Evolutionary conservation across 345 rosid genomes (phyloP), one percentile per base, ranked within the genome.

Genomic region (Arabidopsis suecica): DNA sequence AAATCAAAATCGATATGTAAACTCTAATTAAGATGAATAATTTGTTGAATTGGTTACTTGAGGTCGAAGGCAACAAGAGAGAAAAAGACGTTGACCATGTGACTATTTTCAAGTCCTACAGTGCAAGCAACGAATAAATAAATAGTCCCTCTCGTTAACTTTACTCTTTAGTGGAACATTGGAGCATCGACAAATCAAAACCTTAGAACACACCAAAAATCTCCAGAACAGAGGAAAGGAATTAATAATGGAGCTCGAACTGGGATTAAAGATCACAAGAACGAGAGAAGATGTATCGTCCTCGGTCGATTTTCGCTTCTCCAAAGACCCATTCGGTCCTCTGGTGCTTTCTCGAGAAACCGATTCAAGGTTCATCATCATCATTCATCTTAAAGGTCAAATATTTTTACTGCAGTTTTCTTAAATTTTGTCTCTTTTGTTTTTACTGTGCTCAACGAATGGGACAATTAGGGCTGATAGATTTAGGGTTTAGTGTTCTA

Each of bases 331-430:
- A 2, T 76, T 75, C 36, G 87, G 87, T 71, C 88, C 88, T 38
- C 42, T 89, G 61, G 88, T 91, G 77, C 71, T 85, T 61, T 88
- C 91, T 53, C 77, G 66, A 74, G 98, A 94, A 84, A 94, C 93
- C 2, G 87, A 89, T 12, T 75, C 83, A 40, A 75, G 73, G 82
- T 91, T 89, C 88, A 71, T 81, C 76, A 87, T 94, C 77, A 76
- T 85, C 69, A 86, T 83, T 28, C 83, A 91, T 81, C 92, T 95
- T 69, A 83, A 77, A 88, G 96, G 97, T 90, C 60, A 25, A 12
- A n/a, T 40, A 10, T 9, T 2, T 7, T 5, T 33, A 7, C 0
- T 48, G 12, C 47, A 54, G 13, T 18, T 18, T 12, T 12, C 5
- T 16, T 20, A 23, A 3, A 8, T 16, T 54, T 25, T 34, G 23